Base-by-base conservation (phyloP, 228 moss, liverwort and hornwort species). In the Sphagnum fallax region DNA sequence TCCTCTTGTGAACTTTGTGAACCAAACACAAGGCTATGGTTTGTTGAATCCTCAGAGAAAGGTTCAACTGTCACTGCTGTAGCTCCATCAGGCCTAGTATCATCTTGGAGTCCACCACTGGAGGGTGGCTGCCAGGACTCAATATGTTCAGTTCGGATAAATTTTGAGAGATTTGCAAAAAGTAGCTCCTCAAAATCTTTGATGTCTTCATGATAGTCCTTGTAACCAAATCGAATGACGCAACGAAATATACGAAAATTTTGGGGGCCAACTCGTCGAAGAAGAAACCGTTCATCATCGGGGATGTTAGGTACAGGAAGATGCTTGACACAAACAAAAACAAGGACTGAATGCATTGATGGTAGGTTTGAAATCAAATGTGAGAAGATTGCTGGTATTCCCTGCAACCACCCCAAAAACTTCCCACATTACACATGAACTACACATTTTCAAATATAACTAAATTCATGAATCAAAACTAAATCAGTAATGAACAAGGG, bases 251-350 rank as follows among this genome's bases (percentile, higher is more conserved):
- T 83, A 9, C 71, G 79, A 64, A 47, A 85, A 7, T 68, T 55
- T 0, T 74, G 81, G 0, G 93, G 87, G 18, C 93, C 93, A 5
- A 93, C 73, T 4, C 93, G 84, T 16, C 89, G 82, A 13, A 90
- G 75, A 4, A 90, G 85, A 63, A 93, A 83, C 59, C 90, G 93
- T 48, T 93, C 93, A 4, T 76, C 79, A 0, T 77, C 5, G 7
- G 77, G 81, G 11, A 93, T 82, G 32, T 16, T 62, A 11, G 90
- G 77, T 10, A 93, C 77, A 0, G 87, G 90, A 61, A 93, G 64
- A 66, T 77, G 66, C 79, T 93, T 93, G 5, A 93, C 71, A 76
- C 90, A 90, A 6, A 93, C 90, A 63, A 93, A 69, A 18, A 91
- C 85, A 9, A 93, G 57, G 4, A 83, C 83, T 14, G 90, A 83